These are phyloP conservation scores for Physocladia obscura DNA, from an alignment of 192 early-diverging fungal genomes.

Conservation along the genomic window DNA sequence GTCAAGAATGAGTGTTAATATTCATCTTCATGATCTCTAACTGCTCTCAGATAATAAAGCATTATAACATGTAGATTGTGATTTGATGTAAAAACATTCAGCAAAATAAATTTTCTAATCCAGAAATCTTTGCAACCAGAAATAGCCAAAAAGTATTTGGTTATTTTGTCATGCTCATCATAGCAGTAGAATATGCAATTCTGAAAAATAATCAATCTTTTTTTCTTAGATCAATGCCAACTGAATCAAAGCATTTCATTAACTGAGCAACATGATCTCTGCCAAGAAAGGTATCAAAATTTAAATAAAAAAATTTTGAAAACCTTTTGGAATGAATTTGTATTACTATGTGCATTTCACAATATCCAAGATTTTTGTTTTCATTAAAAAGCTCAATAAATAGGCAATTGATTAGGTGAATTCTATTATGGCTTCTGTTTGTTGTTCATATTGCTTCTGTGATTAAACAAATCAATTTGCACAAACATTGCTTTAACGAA, in stretches of 20 bases:
- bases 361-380: too few relatives aligned
- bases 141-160: not conserved
- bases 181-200: too few relatives aligned
- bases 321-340: too few relatives aligned
- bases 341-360: too few relatives aligned
- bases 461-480: too few relatives aligned
- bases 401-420: too few relatives aligned
- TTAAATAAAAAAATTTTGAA: too few relatives aligned
- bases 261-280: not conserved
- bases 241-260: not conserved
- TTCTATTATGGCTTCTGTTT: too few relatives aligned
- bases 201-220: not conserved
- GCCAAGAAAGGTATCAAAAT: too few relatives aligned
- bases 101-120: not conserved
- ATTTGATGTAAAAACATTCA: not conserved
- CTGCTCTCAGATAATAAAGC: not conserved
- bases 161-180: not conserved
- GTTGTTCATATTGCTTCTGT: too few relatives aligned
- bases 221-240: not conserved
- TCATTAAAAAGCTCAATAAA: too few relatives aligned
- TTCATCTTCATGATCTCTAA: not conserved
- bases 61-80: not conserved
- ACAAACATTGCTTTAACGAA: too few relatives aligned
- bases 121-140: constrained; percentile 2
- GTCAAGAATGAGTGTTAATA: not conserved